Conservation (phyloP, 1,284 basidiomycete genomes). For the Malassezia brasiliensis region DNA sequence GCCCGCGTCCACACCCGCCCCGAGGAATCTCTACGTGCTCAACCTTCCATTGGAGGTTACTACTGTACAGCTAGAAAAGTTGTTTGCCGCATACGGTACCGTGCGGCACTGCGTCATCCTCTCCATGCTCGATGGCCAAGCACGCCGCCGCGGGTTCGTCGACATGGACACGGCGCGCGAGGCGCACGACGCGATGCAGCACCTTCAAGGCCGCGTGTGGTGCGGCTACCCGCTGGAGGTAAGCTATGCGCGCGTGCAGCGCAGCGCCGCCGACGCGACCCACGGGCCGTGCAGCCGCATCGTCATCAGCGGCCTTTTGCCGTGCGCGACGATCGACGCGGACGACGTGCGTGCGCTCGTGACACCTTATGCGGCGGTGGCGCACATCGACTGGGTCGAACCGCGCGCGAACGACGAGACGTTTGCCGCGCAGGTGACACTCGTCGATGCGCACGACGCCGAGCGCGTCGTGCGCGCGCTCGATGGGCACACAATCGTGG, state of each 20-base stretch:
- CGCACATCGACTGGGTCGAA: not conserved
- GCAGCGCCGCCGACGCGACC: conserved; percentile 4
- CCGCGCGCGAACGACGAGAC: not conserved
- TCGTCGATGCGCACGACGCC: not conserved
- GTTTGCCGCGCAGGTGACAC: conserved; percentile 1
- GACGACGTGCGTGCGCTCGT: conserved; percentile 20
- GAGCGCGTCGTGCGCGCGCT: not conserved
- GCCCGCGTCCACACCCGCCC: not conserved
- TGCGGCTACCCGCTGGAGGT: conserved; percentile 45
- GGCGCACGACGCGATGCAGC: conserved; percentile 33
- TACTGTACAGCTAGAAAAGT: conserved; percentile 30
- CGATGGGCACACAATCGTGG: not conserved
- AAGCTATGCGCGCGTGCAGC: conserved; percentile 45
- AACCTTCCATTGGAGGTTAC: conserved; percentile 44
- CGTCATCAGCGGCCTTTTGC: conserved; percentile 19
- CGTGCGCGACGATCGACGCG: conserved; percentile 20
- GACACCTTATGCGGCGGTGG: conserved; percentile 15
- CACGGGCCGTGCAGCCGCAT: conserved; percentile 10
- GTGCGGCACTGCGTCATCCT: conserved; percentile 46
- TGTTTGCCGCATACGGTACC: conserved; percentile 31
- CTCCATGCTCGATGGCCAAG: conserved; percentile 44
- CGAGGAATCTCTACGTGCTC: conserved; percentile 39
- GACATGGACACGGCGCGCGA: conserved; percentile 36
- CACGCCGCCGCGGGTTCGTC: conserved; percentile 44
- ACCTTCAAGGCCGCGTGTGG: conserved; percentile 37